phyloP scores from a whole-genome alignment of 2,329 filamentous ascomycete genomes.

The Apiospora koreana region DNA sequence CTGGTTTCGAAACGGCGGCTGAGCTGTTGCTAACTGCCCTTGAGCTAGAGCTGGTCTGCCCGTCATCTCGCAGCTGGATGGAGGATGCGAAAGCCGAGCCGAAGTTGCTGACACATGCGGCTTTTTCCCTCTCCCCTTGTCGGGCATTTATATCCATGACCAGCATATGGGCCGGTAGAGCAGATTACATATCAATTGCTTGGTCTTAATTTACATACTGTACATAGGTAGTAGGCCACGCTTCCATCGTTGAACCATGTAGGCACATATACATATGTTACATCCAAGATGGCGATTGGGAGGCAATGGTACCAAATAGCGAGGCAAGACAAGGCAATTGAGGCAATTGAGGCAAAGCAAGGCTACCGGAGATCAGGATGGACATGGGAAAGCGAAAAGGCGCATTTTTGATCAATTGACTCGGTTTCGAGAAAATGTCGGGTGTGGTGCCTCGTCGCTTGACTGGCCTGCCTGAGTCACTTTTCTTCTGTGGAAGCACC shows the following conservation, averaged over 20 bases:
- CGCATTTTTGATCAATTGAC: neutral
- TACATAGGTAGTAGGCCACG: too few relatives aligned
- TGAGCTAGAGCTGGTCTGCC: neutral
- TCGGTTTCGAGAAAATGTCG: neutral
- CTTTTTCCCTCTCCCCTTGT: neutral
- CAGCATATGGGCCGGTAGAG: neutral
- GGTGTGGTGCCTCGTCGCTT: conserved; percentile 2
- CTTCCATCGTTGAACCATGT: too few relatives aligned
- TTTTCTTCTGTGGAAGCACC: neutral
- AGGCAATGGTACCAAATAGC: too few relatives aligned
- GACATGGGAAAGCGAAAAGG: neutral
- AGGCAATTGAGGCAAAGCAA: too few relatives aligned
- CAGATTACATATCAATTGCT: neutral
- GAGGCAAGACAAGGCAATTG: too few relatives aligned
- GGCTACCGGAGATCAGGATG: neutral
- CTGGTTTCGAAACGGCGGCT: neutral
- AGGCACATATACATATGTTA: too few relatives aligned
- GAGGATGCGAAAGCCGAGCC: neutral
- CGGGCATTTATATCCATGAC: conserved; percentile 1
- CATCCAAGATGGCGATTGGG: too few relatives aligned
- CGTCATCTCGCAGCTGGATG: neutral
- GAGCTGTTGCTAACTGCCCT: too few relatives aligned
- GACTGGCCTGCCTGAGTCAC: conserved; percentile 6
- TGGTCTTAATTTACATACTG: too few relatives aligned
- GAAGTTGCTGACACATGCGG: conserved; percentile 3